Base-by-base conservation (phyloP, 257 asterid species). In the Jacaranda copaia region DNA sequence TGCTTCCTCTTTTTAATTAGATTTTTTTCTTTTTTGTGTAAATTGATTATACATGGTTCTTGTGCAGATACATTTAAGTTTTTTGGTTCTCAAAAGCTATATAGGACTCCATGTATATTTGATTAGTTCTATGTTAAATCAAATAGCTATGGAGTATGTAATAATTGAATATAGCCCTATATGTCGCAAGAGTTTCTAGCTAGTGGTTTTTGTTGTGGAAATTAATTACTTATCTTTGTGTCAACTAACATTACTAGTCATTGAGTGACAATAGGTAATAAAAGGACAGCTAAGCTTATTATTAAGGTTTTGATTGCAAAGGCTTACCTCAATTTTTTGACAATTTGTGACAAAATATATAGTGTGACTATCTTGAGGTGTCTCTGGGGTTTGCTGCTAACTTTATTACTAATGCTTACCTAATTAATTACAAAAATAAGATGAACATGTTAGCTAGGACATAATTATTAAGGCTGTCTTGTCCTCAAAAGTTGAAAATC, bases 401-500 rank as follows among this genome's bases (percentile, higher is more conserved):
- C 39, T 63, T 36, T 38, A 32, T 4, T 11, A 62, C 14, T 14
- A 53, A 20, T 13, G 3, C 20, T 42, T 40, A 5, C 3, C 8
- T 42, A 42, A 5, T 42, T 5, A 5, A 6, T 38, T 65, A n/a
- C 15, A n/a, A 16, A 40, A 64, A 5, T 66, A 2, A 19, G 9
- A 12, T 8, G 4, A 20, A 25, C n/a, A 20, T 19, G 46, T 5
- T 42, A 74, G 13, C 12, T 16, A 14, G 57, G 65, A 73, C 16
- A 42, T 13, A 73, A 61, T 49, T 51, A 38, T 36, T 43, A 5
- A 20, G 25, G 46, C 9, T 67, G 75, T 68, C 80, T 45, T 68
- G 16, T 77, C 75, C 69, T 38, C 15, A 58, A 62, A 77, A 69
- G 77, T 69, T 70, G 65, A 60, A 70, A 77, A 70, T 49, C 70